Percentiles rank a stretch among this genome's conserved stretches.
phyloP scores from a whole-genome alignment of 2,329 filamentous ascomycete species.

The Alternaria atra region DNA sequence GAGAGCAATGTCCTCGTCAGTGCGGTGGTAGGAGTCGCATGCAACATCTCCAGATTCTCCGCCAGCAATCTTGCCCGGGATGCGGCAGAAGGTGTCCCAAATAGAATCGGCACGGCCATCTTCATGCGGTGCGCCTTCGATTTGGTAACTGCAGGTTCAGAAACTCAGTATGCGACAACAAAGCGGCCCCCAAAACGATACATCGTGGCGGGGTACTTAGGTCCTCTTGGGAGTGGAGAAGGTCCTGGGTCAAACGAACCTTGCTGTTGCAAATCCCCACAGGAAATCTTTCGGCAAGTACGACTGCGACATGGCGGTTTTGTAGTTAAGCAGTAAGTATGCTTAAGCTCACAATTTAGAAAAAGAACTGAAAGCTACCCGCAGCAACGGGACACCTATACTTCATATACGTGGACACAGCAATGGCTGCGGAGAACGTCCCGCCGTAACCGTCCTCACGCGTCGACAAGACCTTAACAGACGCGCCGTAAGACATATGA shows the following conservation, averaged over 20 bases:
- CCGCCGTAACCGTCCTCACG: conserved; percentile 49
- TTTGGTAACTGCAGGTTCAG: conserved; percentile 74
- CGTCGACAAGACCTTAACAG: conserved; percentile 38
- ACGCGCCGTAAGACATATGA: conserved; percentile 37
- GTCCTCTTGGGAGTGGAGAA: conserved; percentile 19
- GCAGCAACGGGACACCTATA: conserved; percentile 30
- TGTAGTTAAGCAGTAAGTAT: conserved; percentile 12
- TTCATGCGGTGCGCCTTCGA: conserved; percentile 77
- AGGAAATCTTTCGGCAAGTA: conserved; percentile 52
- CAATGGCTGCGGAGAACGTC: conserved; percentile 46
- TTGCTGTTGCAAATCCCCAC: conserved; percentile 55
- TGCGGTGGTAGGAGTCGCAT: conserved; percentile 87
- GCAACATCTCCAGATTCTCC: conserved; percentile 77
- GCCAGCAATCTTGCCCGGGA: conserved; percentile 83
- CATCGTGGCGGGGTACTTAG: conserved; percentile 33
- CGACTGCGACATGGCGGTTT: conserved; percentile 45
- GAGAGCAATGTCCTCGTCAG: conserved; percentile 77
- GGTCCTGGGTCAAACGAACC: conserved; percentile 41
- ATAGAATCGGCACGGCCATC: conserved; percentile 85
- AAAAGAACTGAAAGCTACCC: conserved; percentile 11
- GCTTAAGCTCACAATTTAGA: conserved; percentile 16
- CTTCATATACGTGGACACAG: conserved; percentile 43
- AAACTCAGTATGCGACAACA: conserved; percentile 30
- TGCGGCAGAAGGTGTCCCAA: conserved; percentile 88
- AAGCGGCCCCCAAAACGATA: conserved; percentile 7